Conservation (phyloP, 208 protist species). For the Herpetomonas samuelpessoai region DNA sequence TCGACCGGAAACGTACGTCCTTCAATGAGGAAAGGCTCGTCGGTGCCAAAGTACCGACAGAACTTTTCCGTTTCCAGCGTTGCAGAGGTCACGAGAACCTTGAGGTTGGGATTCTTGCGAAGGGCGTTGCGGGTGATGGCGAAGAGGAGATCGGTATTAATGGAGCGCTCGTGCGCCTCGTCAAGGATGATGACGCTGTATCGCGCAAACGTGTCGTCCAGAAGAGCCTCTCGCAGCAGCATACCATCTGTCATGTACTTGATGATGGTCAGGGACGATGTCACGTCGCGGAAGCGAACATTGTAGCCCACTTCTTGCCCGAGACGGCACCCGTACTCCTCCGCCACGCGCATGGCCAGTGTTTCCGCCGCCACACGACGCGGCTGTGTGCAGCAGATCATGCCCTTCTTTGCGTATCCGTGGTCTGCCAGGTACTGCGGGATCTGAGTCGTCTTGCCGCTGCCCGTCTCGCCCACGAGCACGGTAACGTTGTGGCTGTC, state of each 20-base stretch:
- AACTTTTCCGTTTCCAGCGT: conserved; percentile 99
- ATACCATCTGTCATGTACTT: conserved; percentile 99
- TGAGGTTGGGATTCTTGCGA: conserved; percentile 90
- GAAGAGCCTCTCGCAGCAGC: conserved; percentile 97
- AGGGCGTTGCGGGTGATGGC: conserved; percentile 96
- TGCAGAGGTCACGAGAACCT: conserved; percentile 99
- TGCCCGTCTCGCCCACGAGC: conserved; percentile 95
- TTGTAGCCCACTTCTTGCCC: conserved; percentile 99
- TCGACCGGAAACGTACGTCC: conserved; percentile 98
- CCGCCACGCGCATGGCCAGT: conserved; percentile 98
- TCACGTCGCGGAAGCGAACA: conserved; percentile 99
- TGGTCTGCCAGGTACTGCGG: conserved; percentile 94
- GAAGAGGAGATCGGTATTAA: conserved; percentile 99
- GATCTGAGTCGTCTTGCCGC: conserved; percentile 98
- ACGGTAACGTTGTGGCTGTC: conserved; percentile 85
- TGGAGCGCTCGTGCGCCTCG: conserved; percentile 99
- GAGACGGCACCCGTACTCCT: conserved; percentile 97
- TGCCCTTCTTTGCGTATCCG: conserved; percentile 67
- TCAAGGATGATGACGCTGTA: conserved; percentile 99
- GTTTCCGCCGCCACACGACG: conserved; percentile 98
- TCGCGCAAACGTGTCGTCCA: conserved; percentile 92
- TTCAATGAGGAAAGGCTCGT: conserved; percentile 97
- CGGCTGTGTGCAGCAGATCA: conserved; percentile 97
- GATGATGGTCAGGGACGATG: conserved; percentile 94
- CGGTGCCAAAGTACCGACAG: conserved; percentile 96